Evolutionary conservation across 495 filamentous ascomycete genomes (phyloP), one percentile per base, ranked within the genome.

Genomic region (Glarea lozoyensis): DNA sequence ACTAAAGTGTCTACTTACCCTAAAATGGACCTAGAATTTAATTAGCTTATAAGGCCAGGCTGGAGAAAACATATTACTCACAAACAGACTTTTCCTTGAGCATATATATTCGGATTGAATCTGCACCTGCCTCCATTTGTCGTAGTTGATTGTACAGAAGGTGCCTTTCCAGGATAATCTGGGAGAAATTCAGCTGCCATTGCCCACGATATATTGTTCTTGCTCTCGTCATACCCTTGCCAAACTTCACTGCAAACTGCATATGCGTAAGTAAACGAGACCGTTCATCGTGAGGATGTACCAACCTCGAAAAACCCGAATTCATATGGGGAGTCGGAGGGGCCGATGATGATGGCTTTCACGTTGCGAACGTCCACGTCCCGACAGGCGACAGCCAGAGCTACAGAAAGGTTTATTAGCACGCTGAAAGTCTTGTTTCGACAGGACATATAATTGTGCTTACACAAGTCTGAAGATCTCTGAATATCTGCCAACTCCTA

Each of bases 41-140:
- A 10, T 25, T 53, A 45, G 48, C 39, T 21, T 15, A 27, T 25
- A 22, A n/a, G 19, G 4, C 25, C 19, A 19, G 4, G 34, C 16
- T 22, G 25, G 4, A 5, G 24, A 30, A 29, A 61, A 3, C 4
- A 9, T 13, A 57, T 59, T 42, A 63, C 78, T 55, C 63, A 94
- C 84, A 98, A 64, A 66, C 92, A 98, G 31, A 98, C 88, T 65
- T 86, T 90, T 7, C 92, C 92, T 23, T 61, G 73, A 3, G 87
- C 76, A 58, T 98, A 98, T 48, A 98, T 94, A 58, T 98, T 98
- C 9, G 92, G 92, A 53, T 95, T 95, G 69, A 96, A 98, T 3
- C 92, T 80, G 54, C 81, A 86, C 39, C 80, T 67, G 19, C 92
- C 93, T 13, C 71, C 69, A 59, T 97, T 96, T 2, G 92, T 98